A percentile compares a stretch with the other conserved stretches of the same genome.
These are phyloP conservation scores for Geotrichum klebahnii DNA, from an alignment of 1,139 yeast species.

Conservation along the genomic window DNA sequence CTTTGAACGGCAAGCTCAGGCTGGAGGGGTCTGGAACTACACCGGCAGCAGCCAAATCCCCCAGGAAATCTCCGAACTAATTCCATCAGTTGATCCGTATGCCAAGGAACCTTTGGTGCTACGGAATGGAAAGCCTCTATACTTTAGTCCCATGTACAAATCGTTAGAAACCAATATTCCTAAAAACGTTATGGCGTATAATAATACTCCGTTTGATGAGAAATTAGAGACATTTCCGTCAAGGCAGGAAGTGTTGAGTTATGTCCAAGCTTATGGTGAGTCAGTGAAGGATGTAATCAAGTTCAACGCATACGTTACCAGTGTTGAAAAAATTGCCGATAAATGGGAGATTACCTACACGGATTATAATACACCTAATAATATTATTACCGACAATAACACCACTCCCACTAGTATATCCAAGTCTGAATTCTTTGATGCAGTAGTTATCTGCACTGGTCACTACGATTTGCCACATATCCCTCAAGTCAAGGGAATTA, in stretches of 20 bases:
- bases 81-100: slow-evolving; percentile 28
- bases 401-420: slow-evolving; percentile 21
- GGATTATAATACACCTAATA: too few relatives aligned
- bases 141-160: slow-evolving; percentile 48
- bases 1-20: slow-evolving; percentile 48
- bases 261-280: slow-evolving; percentile 47
- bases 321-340: slow-evolving; percentile 33
- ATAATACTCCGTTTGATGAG: slow-evolving; percentile 47
- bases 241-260: slow-evolving; percentile 47
- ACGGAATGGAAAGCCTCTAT: slow-evolving; percentile 25
- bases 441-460: slow-evolving; percentile 56
- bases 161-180: slow-evolving; percentile 62
- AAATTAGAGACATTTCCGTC: slow-evolving; percentile 49
- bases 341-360: slow-evolving; percentile 47
- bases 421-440: slow-evolving; percentile 50
- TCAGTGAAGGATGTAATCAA: slow-evolving; percentile 39
- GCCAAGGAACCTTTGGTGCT: slow-evolving; percentile 27
- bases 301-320: slow-evolving; percentile 43
- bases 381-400: slow-evolving; percentile 12
- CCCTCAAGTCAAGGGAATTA: slow-evolving; percentile 54
- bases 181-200: slow-evolving; percentile 53
- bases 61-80: slow-evolving; percentile 23
- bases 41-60: slow-evolving; percentile 24
- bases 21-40: slow-evolving; percentile 54
- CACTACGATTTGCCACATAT: slow-evolving; percentile 54